These are phyloP conservation scores for Mycena olivaceomarginata DNA, from an alignment of 768 basidiomycete genomes.

Conservation along the genomic window DNA sequence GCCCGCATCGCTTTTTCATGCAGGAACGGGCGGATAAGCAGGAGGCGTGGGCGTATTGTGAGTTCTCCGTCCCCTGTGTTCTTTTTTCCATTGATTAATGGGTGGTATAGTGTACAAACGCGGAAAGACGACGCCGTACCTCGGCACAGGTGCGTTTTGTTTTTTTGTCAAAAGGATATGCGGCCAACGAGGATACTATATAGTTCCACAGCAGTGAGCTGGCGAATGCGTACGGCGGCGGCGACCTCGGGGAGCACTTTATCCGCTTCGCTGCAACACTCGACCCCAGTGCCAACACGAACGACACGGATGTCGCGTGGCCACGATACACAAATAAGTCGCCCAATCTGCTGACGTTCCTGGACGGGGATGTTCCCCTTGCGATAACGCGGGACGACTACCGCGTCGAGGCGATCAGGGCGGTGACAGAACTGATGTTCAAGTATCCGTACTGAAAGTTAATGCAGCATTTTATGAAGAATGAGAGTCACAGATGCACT, in stretches of 20 bases:
- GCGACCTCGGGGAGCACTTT: slow-evolving; percentile 41
- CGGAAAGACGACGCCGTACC: slow-evolving; percentile 24
- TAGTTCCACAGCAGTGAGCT: slow-evolving; percentile 29
- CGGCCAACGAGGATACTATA: background rate
- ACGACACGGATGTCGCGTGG: slow-evolving; percentile 45
- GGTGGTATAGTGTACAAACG: slow-evolving; percentile 26
- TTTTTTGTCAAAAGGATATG: background rate
- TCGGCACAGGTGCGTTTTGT: slow-evolving; percentile 22
- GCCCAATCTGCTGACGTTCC: slow-evolving; percentile 46
- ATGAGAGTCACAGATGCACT: background rate
- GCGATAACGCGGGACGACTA: slow-evolving; percentile 47
- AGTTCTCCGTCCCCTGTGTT: background rate
- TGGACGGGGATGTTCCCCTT: slow-evolving; percentile 41
- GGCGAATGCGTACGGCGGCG: slow-evolving; percentile 43
- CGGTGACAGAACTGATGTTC: slow-evolving; percentile 28
- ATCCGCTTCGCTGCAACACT: slow-evolving; percentile 50
- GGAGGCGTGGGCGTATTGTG: slow-evolving; percentile 19
- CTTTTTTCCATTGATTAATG: background rate
- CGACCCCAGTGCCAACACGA: slow-evolving; percentile 44
- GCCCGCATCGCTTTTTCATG: slow-evolving; percentile 57
- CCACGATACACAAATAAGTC: slow-evolving; percentile 42
- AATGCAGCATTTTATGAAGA: background rate
- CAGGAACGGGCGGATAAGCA: slow-evolving; percentile 45
- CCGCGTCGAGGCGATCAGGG: slow-evolving; percentile 42
- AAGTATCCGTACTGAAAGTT: slow-evolving; percentile 32